Base-by-base conservation (phyloP, 352 stramenopile genomes). In the Globisporangium radiosum region DNA sequence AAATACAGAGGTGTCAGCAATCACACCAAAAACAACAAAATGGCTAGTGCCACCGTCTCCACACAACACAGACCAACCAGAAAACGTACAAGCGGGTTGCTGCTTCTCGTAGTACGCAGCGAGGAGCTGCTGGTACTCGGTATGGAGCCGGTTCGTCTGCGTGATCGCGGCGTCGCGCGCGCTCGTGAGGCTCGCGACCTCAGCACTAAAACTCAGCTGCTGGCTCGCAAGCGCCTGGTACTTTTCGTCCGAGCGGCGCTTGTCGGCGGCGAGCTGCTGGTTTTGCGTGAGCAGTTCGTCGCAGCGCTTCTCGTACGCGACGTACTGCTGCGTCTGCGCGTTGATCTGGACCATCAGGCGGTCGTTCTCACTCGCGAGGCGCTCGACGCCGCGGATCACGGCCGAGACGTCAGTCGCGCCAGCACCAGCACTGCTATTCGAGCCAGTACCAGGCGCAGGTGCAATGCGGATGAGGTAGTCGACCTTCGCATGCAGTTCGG, bases 381-480 rank as follows among this genome's bases (percentile, higher is more conserved):
- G 73, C 51, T 92, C 83, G 2, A 92, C 80, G 39, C 83, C 83
- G 56, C 78, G 78, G 59, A 92, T 68, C 11, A 90, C 78, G 7
- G 72, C 66, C 45, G 69, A 57, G 5, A 88, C 82, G 60, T 92
- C 79, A 14, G 72, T 82, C 8, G 67, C 72, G 6, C 75, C 77
- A 11, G 64, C 71, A 13, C 63, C 47, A 11, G 56, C 48, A 7
- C 61, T 59, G 39, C 55, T 52, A 44, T 10, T 33, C 37, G 38
- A 36, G 7, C 15, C 49, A 52, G 37, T 47, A 19, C 48, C 36
- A 6, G 66, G 60, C 13, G 69, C 66, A 4, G 78, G 67, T 0
- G 71, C 66, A 63, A 86, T 88, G 10, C 83, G 83, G 39, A 92
- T 90, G 14, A 92, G 64, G 56, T 90, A 87, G 61, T 92, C 83